Conservation (phyloP, 129 eudicot species). For the Flaveria brownii region DNA sequence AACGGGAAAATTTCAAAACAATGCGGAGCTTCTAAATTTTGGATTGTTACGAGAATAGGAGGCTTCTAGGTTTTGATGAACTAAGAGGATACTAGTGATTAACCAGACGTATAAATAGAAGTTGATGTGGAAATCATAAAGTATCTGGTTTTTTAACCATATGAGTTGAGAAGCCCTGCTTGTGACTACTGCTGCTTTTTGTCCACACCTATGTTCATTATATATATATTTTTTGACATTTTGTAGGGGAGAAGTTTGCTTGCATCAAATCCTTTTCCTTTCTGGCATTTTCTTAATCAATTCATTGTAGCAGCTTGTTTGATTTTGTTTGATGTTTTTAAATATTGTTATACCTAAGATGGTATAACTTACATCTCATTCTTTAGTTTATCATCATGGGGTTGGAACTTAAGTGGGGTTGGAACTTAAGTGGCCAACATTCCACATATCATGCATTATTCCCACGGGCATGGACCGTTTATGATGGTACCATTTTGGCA, state of each 20-base stretch:
- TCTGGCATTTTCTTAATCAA: not conserved
- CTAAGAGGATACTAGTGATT: not conserved
- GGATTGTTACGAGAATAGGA: conserved; percentile 35
- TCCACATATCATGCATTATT: conserved; percentile 96
- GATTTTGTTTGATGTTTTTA: not conserved
- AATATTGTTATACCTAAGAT: too few species aligned
- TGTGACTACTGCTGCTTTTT: conserved; percentile 2
- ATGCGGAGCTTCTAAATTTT: conserved; percentile 55
- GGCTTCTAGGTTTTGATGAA: not conserved
- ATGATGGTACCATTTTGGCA: conserved; percentile 65
- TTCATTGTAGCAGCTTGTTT: not conserved
- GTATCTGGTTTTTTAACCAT: conserved; percentile 31
- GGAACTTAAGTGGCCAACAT: conserved; percentile 94
- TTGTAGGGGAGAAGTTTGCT: too few species aligned
- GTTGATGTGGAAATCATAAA: not conserved
- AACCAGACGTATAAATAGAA: conserved; percentile 14
- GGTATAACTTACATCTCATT: too few species aligned
- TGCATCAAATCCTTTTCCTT: conserved; percentile 10
- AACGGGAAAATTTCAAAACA: not conserved
- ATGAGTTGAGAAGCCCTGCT: conserved; percentile 16
- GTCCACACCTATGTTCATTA: not conserved
- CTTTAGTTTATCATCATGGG: conserved; percentile 99
- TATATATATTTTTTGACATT: not conserved
- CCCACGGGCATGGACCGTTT: conserved; percentile 96
- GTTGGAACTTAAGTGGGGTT: too few species aligned